Evolutionary conservation across 371 early-diverging fungal genomes (phyloP), one percentile per base, ranked within the genome.

Genomic region (Mucor irregularis): DNA sequence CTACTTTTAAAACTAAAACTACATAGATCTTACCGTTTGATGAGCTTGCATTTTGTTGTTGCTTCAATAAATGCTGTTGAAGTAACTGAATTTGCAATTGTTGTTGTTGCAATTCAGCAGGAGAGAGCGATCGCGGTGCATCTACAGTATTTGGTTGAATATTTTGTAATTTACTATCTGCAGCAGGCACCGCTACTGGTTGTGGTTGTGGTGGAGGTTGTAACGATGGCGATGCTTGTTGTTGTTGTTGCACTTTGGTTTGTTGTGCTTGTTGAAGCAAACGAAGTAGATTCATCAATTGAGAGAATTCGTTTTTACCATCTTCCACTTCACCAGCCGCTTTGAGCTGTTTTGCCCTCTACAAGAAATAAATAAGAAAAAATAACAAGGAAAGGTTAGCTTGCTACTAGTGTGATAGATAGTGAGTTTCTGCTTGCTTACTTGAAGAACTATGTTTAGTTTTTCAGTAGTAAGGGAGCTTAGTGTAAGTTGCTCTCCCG

Each of bases 321-420:
- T 84, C 82, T 73, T 91, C 91, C 14, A 84, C 87, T 31, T 83
- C 87, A 13, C 91, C 90, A 28, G 69, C 74, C 9, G 74, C 72
- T 59, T 84, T 79, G 40, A 84, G 50, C 21, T 74, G 73, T 31
- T 78, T 70, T 34, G 67, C 67, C 55, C 65, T 58, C 72, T 68
- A 44, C 8, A 28, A 11, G 4, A 14, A 6, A 16, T 8, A 13
- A 21, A 14, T 48, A 37, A 0, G 25, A 34, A 25, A 6, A 17
- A n/a, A n/a, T n/a, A n/a, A n/a, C n/a, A n/a, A n/a, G n/a, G n/a
- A n/a, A n/a, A n/a, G n/a, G n/a, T n/a, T n/a, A n/a, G n/a, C n/a
- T n/a, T n/a, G n/a, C n/a, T n/a, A n/a, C n/a, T n/a, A n/a, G n/a
- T n/a, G n/a, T n/a, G n/a, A n/a, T n/a, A n/a, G n/a, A n/a, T n/a